Percentiles rank a stretch among this genome's conserved stretches.
Evolutionary conservation across 108 stramenopile species (phyloP).

Genomic region (Fragilariopsis cylindrus): DNA sequence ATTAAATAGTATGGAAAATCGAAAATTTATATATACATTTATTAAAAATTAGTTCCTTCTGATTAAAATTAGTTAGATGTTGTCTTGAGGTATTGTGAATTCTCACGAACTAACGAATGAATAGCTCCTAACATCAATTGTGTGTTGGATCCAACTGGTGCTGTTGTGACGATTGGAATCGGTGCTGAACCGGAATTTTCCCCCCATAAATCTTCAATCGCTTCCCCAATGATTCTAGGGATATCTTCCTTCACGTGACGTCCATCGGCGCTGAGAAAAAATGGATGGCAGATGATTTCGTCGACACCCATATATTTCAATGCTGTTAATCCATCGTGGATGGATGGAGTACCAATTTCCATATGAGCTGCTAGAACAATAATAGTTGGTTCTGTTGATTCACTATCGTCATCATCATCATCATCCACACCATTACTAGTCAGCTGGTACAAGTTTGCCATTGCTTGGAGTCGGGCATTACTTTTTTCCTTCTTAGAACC

Average conservation of each 20-base stretch:
- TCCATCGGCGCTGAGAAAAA: slow-evolving; percentile 83
- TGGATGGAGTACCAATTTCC: slow-evolving; percentile 88
- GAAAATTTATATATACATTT: too few relatives aligned
- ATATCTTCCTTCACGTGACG: slow-evolving; percentile 88
- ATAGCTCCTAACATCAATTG: slow-evolving; percentile 58
- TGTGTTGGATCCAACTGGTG: slow-evolving; percentile 53
- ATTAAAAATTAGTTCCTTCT: too few relatives aligned
- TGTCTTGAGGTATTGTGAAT: slow-evolving; percentile 5
- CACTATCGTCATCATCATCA: slow-evolving; percentile 10
- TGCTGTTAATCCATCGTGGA: slow-evolving; percentile 63
- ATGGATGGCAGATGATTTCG: slow-evolving; percentile 89
- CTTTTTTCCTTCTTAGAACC: slow-evolving; percentile 78
- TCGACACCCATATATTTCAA: slow-evolving; percentile 56
- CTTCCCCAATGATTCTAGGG: slow-evolving; percentile 75
- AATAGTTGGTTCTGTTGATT: neutral
- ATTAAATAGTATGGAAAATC: too few relatives aligned
- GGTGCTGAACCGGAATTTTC: neutral
- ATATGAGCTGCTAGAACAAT: slow-evolving; percentile 87
- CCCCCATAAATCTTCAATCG: slow-evolving; percentile 46
- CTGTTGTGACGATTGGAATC: slow-evolving; percentile 49
- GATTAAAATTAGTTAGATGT: neutral
- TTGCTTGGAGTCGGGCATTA: slow-evolving; percentile 71
- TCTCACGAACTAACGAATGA: slow-evolving; percentile 37
- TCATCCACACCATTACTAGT: slow-evolving; percentile 19
- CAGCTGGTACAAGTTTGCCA: slow-evolving; percentile 73